These are phyloP conservation scores for Plasmodium gonderi DNA, from an alignment of 169 alveolate genomes.

Conservation along the genomic window DNA sequence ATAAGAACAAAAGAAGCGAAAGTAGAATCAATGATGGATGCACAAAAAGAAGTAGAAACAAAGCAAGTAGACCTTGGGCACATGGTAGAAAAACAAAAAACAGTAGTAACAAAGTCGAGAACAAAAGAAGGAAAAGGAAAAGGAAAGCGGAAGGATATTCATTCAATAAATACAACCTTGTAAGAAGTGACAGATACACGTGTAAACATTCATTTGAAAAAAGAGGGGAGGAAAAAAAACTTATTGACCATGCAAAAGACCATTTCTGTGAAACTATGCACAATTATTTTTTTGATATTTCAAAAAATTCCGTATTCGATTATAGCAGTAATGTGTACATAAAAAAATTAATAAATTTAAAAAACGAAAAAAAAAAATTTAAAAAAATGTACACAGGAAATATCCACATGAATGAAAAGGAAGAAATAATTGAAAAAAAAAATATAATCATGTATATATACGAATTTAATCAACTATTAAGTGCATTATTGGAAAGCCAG, in stretches of 20 bases:
- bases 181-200: neutral
- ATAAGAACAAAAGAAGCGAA: neutral
- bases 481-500: slow-evolving; percentile 65
- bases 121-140: neutral
- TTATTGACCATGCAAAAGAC: slow-evolving; percentile 40
- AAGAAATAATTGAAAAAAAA: slow-evolving; percentile 37
- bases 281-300: slow-evolving; percentile 53
- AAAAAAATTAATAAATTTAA: slow-evolving; percentile 56
- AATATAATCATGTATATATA: slow-evolving; percentile 50
- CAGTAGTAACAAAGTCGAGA: neutral
- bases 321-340: slow-evolving; percentile 57
- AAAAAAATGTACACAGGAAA: slow-evolving; percentile 39
- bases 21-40: too few species aligned
- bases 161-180: neutral
- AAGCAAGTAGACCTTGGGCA: neutral
- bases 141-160: neutral
- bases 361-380: slow-evolving; percentile 38
- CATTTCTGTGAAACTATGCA: slow-evolving; percentile 43
- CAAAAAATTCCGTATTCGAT: slow-evolving; percentile 52
- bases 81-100: neutral
- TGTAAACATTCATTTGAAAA: neutral
- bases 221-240: neutral
- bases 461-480: slow-evolving; percentile 56
- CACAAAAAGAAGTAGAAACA: too few species aligned
- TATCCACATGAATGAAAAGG: slow-evolving; percentile 3